Evolutionary conservation across 148 eudicot genomes (phyloP).

Genomic region (Tetragonia tetragonoides): DNA sequence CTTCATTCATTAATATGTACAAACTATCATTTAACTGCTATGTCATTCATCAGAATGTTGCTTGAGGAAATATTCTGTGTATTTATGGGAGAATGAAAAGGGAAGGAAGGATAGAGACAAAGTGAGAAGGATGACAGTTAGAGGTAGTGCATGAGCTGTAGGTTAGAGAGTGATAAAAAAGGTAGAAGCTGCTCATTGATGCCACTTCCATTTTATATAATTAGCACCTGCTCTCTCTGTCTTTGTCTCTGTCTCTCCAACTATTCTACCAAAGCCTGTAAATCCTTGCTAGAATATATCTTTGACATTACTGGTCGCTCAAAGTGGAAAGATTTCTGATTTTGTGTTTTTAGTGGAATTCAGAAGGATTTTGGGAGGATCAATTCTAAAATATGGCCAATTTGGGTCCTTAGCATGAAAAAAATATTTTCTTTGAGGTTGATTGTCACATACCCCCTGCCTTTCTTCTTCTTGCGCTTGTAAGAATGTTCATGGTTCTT

Average conservation of each 20-base stretch:
- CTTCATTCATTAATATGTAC: no score
- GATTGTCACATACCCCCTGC: slow-evolving; percentile 2
- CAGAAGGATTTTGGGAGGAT: neutral
- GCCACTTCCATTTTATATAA: no score
- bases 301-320: neutral
- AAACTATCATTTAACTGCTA: no score
- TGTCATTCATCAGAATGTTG: no score
- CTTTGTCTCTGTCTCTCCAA: neutral
- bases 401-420: slow-evolving; percentile 5
- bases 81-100: no score
- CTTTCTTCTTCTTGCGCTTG: neutral
- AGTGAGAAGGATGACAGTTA: no score
- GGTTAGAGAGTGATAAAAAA: no score
- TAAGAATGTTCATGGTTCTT: neutral
- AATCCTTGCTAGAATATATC: neutral
- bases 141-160: no score
- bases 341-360: neutral
- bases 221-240: no score
- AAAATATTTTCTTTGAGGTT: slow-evolving; percentile 25
- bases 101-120: no score
- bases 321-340: neutral
- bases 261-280: neutral
- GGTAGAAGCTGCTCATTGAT: no score
- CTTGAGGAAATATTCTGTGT: no score
- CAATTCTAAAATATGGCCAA: slow-evolving; percentile 7